Percentiles rank a stretch among this genome's conserved stretches.
phyloP scores from a whole-genome alignment of 345 rosid genomes.

The Camelina sativa region DNA sequence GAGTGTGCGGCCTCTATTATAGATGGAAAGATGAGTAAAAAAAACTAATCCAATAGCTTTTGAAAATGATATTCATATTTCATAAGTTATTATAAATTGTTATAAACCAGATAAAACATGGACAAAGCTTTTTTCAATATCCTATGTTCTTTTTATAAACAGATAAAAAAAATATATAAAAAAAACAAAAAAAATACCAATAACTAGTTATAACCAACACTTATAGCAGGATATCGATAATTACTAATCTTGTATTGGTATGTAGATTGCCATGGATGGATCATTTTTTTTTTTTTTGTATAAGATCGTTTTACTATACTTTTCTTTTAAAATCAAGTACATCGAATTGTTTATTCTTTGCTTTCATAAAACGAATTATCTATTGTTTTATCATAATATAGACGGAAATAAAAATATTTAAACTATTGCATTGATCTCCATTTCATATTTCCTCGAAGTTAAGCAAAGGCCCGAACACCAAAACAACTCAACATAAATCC shows the following conservation, averaged over 20 bases:
- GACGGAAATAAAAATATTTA: not conserved
- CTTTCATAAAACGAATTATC: not conserved
- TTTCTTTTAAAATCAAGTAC: not conserved
- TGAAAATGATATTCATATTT: not conserved
- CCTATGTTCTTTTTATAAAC: not conserved
- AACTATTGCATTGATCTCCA: constrained; percentile 32
- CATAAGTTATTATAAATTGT: not conserved
- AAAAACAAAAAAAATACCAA: not conserved
- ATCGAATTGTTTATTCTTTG: not conserved
- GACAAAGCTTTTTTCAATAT: no score
- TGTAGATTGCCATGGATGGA: not conserved
- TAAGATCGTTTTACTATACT: not conserved
- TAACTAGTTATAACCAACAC: not conserved
- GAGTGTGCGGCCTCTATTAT: not conserved
- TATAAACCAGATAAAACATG: not conserved
- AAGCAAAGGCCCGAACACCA: constrained; percentile 35
- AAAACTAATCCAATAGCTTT: not conserved
- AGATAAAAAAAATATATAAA: not conserved
- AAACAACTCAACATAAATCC: constrained; percentile 14
- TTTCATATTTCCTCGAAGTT: constrained; percentile 31
- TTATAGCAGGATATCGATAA: not conserved
- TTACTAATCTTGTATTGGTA: not conserved
- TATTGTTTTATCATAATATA: constrained; percentile 9
- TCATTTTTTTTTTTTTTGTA: not conserved
- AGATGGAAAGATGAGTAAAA: not conserved